These are phyloP conservation scores for Metschnikowia colocasiae DNA, from an alignment of 805 yeast species.

Conservation along the genomic window DNA sequence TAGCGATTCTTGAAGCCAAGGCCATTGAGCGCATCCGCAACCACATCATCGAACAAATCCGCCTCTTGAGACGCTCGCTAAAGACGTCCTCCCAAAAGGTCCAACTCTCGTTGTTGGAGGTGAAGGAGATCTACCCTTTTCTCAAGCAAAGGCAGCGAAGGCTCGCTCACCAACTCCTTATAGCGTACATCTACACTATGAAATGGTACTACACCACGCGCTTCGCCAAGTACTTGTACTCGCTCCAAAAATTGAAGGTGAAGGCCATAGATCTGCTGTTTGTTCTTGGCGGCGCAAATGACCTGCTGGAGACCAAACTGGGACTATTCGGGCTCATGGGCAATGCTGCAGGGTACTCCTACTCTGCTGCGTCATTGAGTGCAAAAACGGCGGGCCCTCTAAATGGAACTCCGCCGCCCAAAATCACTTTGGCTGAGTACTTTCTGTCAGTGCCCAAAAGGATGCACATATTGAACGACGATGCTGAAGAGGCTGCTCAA, in stretches of 20 bases:
- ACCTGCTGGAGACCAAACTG: slow-evolving; percentile 15
- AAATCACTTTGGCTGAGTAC: slow-evolving; percentile 47
- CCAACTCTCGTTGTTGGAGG: slow-evolving; percentile 61
- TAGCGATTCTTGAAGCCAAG: slow-evolving; percentile 54
- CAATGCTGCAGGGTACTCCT: slow-evolving; percentile 4
- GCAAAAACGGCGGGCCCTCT: slow-evolving; percentile 2
- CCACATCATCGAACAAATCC: slow-evolving; percentile 60
- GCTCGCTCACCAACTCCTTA: slow-evolving; percentile 66
- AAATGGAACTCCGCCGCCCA: slow-evolving; percentile 7
- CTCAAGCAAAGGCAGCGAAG: slow-evolving; percentile 51
- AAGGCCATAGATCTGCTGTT: slow-evolving; percentile 52
- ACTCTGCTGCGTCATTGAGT: background rate
- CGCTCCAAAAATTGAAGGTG: slow-evolving; percentile 61
- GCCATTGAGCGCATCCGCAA: slow-evolving; percentile 75
- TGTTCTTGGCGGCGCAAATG: slow-evolving; percentile 47
- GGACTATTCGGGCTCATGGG: slow-evolving; percentile 15
- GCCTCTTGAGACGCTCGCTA: slow-evolving; percentile 53
- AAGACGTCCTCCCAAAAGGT: slow-evolving; percentile 68
- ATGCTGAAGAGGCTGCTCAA: slow-evolving; percentile 32
- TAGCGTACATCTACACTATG: slow-evolving; percentile 86
- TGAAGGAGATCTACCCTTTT: slow-evolving; percentile 60
- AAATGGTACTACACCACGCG: slow-evolving; percentile 85
- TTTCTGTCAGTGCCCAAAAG: slow-evolving; percentile 53
- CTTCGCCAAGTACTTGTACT: slow-evolving; percentile 71
- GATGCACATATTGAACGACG: slow-evolving; percentile 43